phyloP scores from a whole-genome alignment of 2,329 filamentous ascomycete species.

The Stachybotrys echinatus region DNA sequence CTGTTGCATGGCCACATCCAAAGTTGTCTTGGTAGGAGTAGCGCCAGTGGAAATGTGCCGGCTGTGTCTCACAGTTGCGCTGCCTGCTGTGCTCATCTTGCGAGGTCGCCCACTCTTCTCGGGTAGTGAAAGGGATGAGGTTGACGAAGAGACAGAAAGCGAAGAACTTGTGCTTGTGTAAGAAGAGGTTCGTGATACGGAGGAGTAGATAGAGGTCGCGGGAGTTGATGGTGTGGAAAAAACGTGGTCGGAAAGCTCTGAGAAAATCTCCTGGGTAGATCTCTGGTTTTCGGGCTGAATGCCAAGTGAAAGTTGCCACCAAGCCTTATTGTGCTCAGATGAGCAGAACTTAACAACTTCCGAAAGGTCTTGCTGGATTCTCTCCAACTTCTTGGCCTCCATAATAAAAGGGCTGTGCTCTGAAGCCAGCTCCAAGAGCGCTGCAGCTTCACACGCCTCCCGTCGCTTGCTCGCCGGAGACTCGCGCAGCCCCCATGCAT shows the following conservation, averaged over 20 bases:
- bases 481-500: constrained; percentile 20
- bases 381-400: constrained; percentile 17
- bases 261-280: constrained; percentile 19
- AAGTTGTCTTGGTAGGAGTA: constrained; percentile 3
- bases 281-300: constrained; percentile 14
- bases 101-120: constrained; percentile 18
- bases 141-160: constrained; percentile 15
- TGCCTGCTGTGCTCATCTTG: constrained; percentile 22
- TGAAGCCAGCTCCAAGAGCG: constrained; percentile 17
- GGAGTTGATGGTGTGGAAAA: constrained; percentile 4
- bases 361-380: constrained; percentile 16
- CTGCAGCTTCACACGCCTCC: constrained; percentile 17
- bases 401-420: constrained; percentile 17
- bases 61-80: constrained; percentile 14
- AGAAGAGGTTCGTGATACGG: constrained; percentile 19
- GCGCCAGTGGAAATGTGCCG: constrained; percentile 14
- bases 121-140: constrained; percentile 12
- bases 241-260: constrained; percentile 16
- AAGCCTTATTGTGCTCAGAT: constrained; percentile 18
- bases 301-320: constrained; percentile 21
- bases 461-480: constrained; percentile 16
- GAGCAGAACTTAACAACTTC: constrained; percentile 17
- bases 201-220: constrained; percentile 12
- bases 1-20: constrained; percentile 17
- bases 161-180: constrained; percentile 15